phyloP scores from a whole-genome alignment of 1,284 basidiomycete species.

The Heimioporus retisporus region DNA sequence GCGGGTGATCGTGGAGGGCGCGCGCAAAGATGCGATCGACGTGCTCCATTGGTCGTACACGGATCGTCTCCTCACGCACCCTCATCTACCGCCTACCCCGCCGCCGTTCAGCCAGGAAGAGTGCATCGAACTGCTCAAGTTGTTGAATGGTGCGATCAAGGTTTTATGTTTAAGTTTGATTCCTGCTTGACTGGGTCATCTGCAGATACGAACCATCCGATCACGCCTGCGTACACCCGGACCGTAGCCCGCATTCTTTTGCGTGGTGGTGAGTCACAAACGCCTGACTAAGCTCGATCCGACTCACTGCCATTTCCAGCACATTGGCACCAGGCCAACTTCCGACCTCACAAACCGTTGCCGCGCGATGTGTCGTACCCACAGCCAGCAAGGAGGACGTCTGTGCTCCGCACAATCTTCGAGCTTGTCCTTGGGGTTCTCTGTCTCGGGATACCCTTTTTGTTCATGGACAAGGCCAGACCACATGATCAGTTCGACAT shows the following conservation, averaged over 20 bases:
- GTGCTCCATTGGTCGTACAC: constrained; percentile 81
- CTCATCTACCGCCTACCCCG: constrained; percentile 51
- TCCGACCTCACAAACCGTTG: constrained; percentile 69
- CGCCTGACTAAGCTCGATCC: not conserved
- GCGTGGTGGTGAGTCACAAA: constrained; percentile 63
- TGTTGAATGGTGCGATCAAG: constrained; percentile 61
- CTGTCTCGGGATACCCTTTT: constrained; percentile 79
- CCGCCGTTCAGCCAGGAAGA: constrained; percentile 79
- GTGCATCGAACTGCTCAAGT: constrained; percentile 72
- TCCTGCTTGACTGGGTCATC: constrained; percentile 10
- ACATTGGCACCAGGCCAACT: constrained; percentile 78
- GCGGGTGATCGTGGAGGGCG: constrained; percentile 54
- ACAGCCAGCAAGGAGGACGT: constrained; percentile 44
- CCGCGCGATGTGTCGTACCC: constrained; percentile 58
- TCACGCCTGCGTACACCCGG: constrained; percentile 69
- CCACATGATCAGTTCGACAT: constrained; percentile 60
- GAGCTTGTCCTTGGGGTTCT: constrained; percentile 70
- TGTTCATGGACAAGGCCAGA: constrained; percentile 67
- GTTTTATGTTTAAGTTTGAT: constrained; percentile 18
- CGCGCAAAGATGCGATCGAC: constrained; percentile 73
- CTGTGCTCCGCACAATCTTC: constrained; percentile 59
- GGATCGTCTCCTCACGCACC: constrained; percentile 73
- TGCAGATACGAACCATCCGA: constrained; percentile 46
- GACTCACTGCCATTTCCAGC: constrained; percentile 48
- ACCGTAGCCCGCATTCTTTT: constrained; percentile 75